Conservation (phyloP, 441 rosid genomes). For the Eutrema salsugineum region DNA sequence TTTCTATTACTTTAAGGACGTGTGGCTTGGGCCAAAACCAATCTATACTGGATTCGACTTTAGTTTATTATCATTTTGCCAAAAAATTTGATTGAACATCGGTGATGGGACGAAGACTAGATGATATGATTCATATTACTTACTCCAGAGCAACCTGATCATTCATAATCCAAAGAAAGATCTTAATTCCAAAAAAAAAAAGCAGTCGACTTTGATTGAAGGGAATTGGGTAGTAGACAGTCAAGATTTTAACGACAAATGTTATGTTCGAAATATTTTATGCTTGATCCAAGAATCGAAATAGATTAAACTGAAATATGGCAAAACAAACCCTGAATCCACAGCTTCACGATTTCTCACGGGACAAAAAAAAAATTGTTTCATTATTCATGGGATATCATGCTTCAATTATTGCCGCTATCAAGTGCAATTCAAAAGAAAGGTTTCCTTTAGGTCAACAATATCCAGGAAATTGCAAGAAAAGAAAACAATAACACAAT, state of each 20-base stretch:
- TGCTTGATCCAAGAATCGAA: background rate
- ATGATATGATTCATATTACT: too few species aligned
- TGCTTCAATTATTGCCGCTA: slow-evolving; percentile 19
- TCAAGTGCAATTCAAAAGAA: slow-evolving; percentile 15
- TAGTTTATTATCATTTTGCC: too few species aligned
- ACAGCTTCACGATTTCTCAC: background rate
- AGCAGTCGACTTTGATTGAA: background rate
- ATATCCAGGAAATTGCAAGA: slow-evolving; percentile 18
- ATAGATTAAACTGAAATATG: background rate
- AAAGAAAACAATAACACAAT: slow-evolving; percentile 13
- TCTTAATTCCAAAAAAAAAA: background rate
- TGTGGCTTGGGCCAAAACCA: background rate
- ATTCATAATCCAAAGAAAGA: background rate
- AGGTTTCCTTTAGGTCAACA: slow-evolving; percentile 9
- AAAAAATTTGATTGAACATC: too few species aligned
- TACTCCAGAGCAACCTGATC: too few species aligned
- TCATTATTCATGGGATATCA: slow-evolving; percentile 24
- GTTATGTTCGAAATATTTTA: background rate
- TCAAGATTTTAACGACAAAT: background rate
- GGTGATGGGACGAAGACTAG: too few species aligned
- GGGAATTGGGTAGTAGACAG: background rate
- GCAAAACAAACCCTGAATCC: background rate
- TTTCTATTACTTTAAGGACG: background rate
- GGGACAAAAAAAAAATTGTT: background rate
- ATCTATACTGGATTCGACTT: too few species aligned